Evolutionary conservation across 1,284 basidiomycete species (phyloP).

Genomic region (Tetrapyrgos nigripes): DNA sequence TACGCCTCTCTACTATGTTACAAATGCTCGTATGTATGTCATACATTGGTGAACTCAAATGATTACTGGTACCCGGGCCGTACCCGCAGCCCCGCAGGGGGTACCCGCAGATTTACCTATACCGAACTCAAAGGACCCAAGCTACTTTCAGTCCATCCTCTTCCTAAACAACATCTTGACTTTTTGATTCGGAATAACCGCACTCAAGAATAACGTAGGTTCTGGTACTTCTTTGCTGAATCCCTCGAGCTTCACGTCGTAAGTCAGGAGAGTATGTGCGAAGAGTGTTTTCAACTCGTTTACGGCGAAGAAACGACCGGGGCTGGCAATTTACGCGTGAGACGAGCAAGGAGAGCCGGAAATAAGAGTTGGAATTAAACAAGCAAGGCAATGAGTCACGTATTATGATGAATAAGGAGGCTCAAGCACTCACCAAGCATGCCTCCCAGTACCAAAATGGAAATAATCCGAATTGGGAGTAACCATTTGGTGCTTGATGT

Average conservation of each 20-base stretch:
- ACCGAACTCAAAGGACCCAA: too few relatives aligned
- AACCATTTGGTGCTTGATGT: conserved; percentile 19
- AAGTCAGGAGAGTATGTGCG: conserved; percentile 46
- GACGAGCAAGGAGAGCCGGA: neutral
- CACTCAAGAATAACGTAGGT: conserved; percentile 18
- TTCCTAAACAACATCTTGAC: conserved; percentile 21
- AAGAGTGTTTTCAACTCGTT: conserved; percentile 49
- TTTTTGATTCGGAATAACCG: conserved; percentile 13
- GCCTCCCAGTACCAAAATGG: conserved; percentile 33
- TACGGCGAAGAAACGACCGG: conserved; percentile 52
- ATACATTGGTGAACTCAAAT: too few relatives aligned
- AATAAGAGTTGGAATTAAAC: too few relatives aligned
- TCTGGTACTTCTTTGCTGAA: conserved; percentile 24
- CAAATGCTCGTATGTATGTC: too few relatives aligned
- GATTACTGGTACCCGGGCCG: too few relatives aligned
- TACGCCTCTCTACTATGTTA: too few relatives aligned
- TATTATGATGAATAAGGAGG: conserved; percentile 2
- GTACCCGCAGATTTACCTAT: too few relatives aligned
- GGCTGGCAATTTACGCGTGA: conserved; percentile 33
- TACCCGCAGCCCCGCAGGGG: too few relatives aligned
- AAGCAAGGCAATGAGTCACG: too few relatives aligned
- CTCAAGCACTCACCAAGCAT: conserved; percentile 17
- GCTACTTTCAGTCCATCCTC: neutral
- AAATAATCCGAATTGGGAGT: conserved; percentile 18
- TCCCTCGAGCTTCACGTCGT: conserved; percentile 46